Evolutionary conservation across 768 basidiomycete genomes (phyloP).

Genomic region (Leucogyrophana mollusca): DNA sequence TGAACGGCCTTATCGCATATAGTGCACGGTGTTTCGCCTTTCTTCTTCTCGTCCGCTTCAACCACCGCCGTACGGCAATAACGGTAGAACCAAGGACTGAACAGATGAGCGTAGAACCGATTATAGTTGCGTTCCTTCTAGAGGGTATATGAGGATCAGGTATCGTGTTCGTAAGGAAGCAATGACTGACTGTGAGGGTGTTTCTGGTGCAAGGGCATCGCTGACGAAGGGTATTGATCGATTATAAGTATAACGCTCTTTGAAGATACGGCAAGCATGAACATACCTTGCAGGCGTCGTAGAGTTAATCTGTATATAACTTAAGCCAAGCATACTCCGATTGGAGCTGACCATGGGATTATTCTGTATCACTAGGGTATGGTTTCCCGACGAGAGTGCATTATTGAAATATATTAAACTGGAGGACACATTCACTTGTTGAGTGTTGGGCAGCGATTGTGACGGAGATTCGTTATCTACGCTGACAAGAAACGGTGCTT

Average conservation of each 20-base stretch:
- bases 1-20: too few relatives aligned
- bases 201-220: background rate
- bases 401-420: background rate
- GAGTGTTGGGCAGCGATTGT: background rate
- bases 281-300: background rate
- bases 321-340: background rate
- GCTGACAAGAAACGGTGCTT: background rate
- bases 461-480: background rate
- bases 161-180: background rate
- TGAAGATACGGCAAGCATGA: background rate
- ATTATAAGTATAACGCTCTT: background rate
- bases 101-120: background rate
- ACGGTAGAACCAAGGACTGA: too few relatives aligned
- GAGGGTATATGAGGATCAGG: background rate
- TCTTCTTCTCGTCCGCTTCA: too few relatives aligned
- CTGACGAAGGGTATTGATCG: background rate
- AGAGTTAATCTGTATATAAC: background rate
- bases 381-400: background rate
- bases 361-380: background rate
- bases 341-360: background rate
- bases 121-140: background rate
- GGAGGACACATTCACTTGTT: background rate
- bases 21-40: too few relatives aligned
- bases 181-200: background rate
- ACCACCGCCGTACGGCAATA: too few relatives aligned